Evolutionary conservation across 257 asterid genomes (phyloP).

Genomic region (Coffea canephora): DNA sequence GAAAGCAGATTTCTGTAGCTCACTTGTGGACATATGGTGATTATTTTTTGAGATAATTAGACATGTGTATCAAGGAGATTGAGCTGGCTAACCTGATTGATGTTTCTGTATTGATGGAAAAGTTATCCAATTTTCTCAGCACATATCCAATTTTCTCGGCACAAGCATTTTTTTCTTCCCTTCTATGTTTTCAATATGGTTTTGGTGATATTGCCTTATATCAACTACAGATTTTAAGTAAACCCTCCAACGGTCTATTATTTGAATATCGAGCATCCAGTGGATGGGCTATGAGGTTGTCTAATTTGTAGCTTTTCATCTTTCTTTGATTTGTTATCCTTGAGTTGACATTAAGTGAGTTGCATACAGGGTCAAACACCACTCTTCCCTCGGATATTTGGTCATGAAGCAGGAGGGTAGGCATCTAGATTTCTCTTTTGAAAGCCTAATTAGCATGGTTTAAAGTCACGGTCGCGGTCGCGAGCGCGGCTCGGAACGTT

Average conservation of each 20-base stretch:
- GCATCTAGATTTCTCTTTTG: neutral
- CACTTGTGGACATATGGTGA: too few relatives aligned
- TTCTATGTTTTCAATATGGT: neutral
- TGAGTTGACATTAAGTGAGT: too few relatives aligned
- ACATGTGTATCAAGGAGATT: neutral
- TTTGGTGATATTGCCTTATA: neutral
- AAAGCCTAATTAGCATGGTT: neutral
- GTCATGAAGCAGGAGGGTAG: conserved; percentile 98
- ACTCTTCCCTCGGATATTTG: conserved; percentile 84
- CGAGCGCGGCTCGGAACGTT: too few relatives aligned
- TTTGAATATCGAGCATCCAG: neutral
- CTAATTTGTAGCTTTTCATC: neutral
- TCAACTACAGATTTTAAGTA: neutral
- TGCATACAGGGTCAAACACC: conserved; percentile 75
- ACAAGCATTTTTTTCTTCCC: neutral
- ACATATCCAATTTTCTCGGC: neutral
- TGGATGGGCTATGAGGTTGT: neutral
- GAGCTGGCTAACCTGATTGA: neutral
- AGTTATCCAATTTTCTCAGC: neutral
- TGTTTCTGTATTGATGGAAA: neutral
- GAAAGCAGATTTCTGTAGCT: too few relatives aligned
- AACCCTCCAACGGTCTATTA: neutral
- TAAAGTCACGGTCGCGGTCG: too few relatives aligned
- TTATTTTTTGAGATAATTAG: too few relatives aligned
- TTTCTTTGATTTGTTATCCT: too few relatives aligned